phyloP scores from a whole-genome alignment of 805 yeast species.

The Nakazawaea sp. region DNA sequence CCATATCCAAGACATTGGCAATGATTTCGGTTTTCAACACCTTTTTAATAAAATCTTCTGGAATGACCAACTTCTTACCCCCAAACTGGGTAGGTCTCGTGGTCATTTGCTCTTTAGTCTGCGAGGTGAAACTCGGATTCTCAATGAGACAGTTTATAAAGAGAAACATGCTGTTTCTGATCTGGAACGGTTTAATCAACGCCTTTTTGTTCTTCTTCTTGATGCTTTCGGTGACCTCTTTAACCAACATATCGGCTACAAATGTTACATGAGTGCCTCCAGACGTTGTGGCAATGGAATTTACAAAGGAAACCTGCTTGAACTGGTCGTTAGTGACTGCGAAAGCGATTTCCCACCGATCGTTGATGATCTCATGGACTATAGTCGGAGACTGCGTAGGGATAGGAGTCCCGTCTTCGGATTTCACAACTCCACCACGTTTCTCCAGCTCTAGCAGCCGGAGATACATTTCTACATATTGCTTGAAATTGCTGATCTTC shows the following conservation, averaged over 20 bases:
- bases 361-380: conserved; percentile 74
- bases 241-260: conserved; percentile 77
- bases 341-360: conserved; percentile 95
- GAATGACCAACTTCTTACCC: conserved; percentile 64
- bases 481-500: conserved; percentile 69
- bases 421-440: conserved; percentile 13
- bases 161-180: conserved; percentile 82
- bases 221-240: conserved; percentile 64
- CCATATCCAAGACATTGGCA: conserved; percentile 77
- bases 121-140: conserved; percentile 96
- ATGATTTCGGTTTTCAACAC: conserved; percentile 61
- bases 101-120: conserved; percentile 92
- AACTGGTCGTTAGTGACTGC: conserved; percentile 84
- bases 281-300: conserved; percentile 93
- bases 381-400: conserved; percentile 44
- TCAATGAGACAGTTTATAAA: conserved; percentile 90
- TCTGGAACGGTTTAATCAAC: conserved; percentile 80
- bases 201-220: conserved; percentile 61
- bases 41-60: conserved; percentile 69
- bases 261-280: conserved; percentile 96
- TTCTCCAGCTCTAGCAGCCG: conserved; percentile 58
- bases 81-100: conserved; percentile 88
- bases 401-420: conserved; percentile 13
- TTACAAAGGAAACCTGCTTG: conserved; percentile 93
- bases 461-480: conserved; percentile 84